These are phyloP conservation scores for Ophiostoma triangulosporum DNA, from an alignment of 2,329 filamentous ascomycete species.

Conservation along the genomic window DNA sequence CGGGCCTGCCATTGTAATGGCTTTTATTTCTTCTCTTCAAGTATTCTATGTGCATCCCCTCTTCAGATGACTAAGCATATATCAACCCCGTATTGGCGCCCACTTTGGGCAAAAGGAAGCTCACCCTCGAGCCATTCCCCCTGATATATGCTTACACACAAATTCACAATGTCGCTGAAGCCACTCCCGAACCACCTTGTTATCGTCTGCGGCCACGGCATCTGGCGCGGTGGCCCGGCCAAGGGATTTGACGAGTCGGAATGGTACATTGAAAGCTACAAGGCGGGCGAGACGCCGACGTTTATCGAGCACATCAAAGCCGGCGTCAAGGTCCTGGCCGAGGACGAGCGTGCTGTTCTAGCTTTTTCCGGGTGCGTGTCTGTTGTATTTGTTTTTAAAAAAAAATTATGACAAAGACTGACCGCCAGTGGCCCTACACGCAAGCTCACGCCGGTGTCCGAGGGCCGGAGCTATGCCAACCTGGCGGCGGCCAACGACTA, in stretches of 20 bases:
- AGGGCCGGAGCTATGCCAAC: slow-evolving; percentile 50
- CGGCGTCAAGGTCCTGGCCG: slow-evolving; percentile 40
- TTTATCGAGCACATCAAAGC: slow-evolving; percentile 64
- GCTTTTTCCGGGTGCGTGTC: slow-evolving; percentile 49
- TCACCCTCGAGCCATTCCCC: too few relatives aligned
- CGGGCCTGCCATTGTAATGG: slow-evolving; percentile 5
- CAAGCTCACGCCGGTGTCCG: slow-evolving; percentile 38
- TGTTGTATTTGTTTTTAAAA: not conserved
- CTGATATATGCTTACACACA: too few relatives aligned
- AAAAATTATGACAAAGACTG: not conserved
- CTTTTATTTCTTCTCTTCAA: not conserved
- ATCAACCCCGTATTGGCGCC: too few relatives aligned
- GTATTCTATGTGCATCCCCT: not conserved
- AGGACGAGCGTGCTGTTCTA: slow-evolving; percentile 37
- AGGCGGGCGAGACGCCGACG: slow-evolving; percentile 62
- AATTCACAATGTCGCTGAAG: slow-evolving; percentile 11
- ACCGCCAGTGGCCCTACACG: slow-evolving; percentile 40
- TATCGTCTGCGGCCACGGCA: slow-evolving; percentile 73
- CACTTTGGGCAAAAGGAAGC: not conserved
- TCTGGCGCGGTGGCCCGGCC: slow-evolving; percentile 50
- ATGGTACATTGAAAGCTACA: slow-evolving; percentile 66
- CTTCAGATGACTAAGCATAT: not conserved
- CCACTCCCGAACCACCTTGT: slow-evolving; percentile 39
- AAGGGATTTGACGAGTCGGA: slow-evolving; percentile 42
- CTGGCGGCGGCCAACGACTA: slow-evolving; percentile 33